These are phyloP conservation scores for Trametes elegans DNA, from an alignment of 768 basidiomycete genomes.

Conservation along the genomic window DNA sequence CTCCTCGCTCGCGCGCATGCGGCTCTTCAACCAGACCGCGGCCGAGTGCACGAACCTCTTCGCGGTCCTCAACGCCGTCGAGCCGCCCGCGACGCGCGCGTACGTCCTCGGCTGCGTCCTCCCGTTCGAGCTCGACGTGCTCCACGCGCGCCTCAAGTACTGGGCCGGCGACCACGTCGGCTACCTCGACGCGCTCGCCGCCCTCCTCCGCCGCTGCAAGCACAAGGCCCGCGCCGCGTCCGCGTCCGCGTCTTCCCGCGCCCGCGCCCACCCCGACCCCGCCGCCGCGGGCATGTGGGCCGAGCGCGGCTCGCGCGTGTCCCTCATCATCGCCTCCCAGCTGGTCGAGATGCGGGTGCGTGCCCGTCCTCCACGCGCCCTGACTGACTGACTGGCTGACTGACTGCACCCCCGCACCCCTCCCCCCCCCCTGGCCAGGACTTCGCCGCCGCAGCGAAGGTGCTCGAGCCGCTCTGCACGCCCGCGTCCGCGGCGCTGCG, in stretches of 20 bases:
- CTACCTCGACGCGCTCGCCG: constrained; percentile 71
- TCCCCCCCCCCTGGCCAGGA: constrained; percentile 43
- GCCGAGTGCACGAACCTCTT: constrained; percentile 84
- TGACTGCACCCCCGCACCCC: not conserved
- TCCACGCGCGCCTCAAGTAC: constrained; percentile 72
- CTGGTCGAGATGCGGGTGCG: constrained; percentile 81
- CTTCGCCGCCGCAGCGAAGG: constrained; percentile 59
- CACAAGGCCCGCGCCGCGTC: constrained; percentile 36
- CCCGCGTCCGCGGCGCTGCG: constrained; percentile 53
- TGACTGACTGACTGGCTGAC: not conserved
- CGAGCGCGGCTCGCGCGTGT: constrained; percentile 74
- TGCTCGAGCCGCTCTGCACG: constrained; percentile 66
- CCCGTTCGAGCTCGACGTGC: constrained; percentile 59
- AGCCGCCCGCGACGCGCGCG: constrained; percentile 37
- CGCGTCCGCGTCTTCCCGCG: no score
- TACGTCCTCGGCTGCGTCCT: constrained; percentile 62
- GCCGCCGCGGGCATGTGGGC: constrained; percentile 64
- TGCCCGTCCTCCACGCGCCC: not conserved
- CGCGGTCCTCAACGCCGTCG: constrained; percentile 50
- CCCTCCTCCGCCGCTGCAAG: constrained; percentile 62
- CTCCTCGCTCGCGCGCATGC: constrained; percentile 72
- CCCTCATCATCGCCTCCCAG: constrained; percentile 77
- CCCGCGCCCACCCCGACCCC: no score
- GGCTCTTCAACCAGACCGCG: constrained; percentile 84
- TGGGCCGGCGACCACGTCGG: constrained; percentile 82